A percentile compares a stretch with the other conserved stretches of the same genome.
These are phyloP conservation scores for Fusarium pilosicola DNA, from an alignment of 2,329 filamentous ascomycete genomes.

Conservation along the genomic window DNA sequence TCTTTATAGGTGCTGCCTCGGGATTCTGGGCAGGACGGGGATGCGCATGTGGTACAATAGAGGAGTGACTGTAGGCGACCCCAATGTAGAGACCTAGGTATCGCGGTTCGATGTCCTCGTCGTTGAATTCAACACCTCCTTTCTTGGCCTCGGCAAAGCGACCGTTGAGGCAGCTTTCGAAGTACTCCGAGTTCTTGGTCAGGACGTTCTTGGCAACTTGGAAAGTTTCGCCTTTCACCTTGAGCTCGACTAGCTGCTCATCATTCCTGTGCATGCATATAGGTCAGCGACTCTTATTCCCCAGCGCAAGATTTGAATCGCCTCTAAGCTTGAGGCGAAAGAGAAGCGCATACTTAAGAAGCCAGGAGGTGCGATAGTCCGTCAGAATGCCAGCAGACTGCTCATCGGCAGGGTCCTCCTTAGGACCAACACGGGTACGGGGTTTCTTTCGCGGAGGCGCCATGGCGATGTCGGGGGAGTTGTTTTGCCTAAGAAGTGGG, in stretches of 20 bases:
- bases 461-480: not conserved
- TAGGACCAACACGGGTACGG: conserved; percentile 21
- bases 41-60: conserved; percentile 45
- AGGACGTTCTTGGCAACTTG: conserved; percentile 46
- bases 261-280: conserved; percentile 37
- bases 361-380: conserved; percentile 49
- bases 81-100: conserved; percentile 50
- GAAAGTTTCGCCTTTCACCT: conserved; percentile 45
- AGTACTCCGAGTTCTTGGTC: conserved; percentile 49
- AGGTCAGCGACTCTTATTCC: not conserved
- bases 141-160: conserved; percentile 44
- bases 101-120: conserved; percentile 44
- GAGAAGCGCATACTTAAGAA: conserved; percentile 46
- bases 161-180: conserved; percentile 43
- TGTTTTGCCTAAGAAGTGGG: not conserved
- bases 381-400: conserved; percentile 42
- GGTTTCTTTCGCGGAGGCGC: conserved; percentile 33
- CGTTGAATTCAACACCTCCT: conserved; percentile 45
- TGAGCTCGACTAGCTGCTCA: conserved; percentile 46
- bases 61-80: conserved; percentile 49
- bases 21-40: conserved; percentile 41
- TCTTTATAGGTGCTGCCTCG: conserved; percentile 39
- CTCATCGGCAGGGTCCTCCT: conserved; percentile 30
- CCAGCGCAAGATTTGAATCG: not conserved
- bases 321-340: not conserved